Conservation (phyloP, 345 rosid species). For the Hibiscus tridactylites region DNA sequence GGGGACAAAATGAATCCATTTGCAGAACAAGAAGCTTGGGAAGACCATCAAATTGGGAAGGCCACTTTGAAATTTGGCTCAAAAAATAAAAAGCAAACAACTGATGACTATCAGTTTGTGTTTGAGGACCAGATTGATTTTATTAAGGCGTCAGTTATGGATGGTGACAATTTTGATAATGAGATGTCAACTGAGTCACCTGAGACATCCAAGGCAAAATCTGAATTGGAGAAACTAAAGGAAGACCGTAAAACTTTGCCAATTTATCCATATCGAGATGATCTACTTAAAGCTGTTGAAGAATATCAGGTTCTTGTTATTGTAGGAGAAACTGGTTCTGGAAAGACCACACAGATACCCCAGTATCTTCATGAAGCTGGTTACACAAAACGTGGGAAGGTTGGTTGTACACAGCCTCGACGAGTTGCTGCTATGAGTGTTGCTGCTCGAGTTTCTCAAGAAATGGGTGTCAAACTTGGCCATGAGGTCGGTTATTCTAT, state of each 20-base stretch:
- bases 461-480: constrained; percentile 98
- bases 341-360: constrained; percentile 94
- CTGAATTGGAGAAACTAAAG: constrained; percentile 82
- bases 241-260: constrained; percentile 84
- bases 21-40: constrained; percentile 99
- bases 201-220: constrained; percentile 40
- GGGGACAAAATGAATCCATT: constrained; percentile 94
- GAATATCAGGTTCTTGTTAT: constrained; percentile 90
- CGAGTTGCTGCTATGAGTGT: constrained; percentile 99
- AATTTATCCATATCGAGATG: constrained; percentile 72
- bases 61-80: constrained; percentile 77
- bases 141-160: constrained; percentile 72
- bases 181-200: constrained; percentile 27
- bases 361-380: constrained; percentile 98
- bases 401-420: constrained; percentile 97
- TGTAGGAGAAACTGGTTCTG: constrained; percentile 98
- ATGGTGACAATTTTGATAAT: constrained; percentile 70
- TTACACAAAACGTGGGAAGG: constrained; percentile 83
- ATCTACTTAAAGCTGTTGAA: constrained; percentile 66
- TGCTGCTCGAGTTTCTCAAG: constrained; percentile 97
- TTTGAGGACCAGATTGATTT: constrained; percentile 96
- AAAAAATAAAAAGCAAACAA: constrained; percentile 53
- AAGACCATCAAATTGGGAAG: constrained; percentile 94
- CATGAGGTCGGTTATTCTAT: constrained; percentile 98
- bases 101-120: constrained; percentile 76